phyloP scores from a whole-genome alignment of 2,329 filamentous ascomycete species.

The Penicillium sp. region DNA sequence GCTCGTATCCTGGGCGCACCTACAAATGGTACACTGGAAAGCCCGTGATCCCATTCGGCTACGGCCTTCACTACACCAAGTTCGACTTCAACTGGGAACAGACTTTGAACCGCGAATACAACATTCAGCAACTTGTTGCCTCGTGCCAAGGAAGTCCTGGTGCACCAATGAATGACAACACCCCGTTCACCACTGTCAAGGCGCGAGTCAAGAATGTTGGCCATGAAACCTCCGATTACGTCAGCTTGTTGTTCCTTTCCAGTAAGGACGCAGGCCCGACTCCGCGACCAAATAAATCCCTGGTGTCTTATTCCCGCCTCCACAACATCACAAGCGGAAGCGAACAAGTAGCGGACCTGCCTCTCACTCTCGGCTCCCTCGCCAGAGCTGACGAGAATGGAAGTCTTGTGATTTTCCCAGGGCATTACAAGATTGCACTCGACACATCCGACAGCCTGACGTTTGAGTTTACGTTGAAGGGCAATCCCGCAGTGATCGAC shows the following conservation, averaged over 20 bases:
- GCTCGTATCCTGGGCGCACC: slow-evolving; percentile 36
- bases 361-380: slow-evolving; percentile 17
- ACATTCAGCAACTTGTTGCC: background rate
- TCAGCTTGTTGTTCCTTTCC: slow-evolving; percentile 10
- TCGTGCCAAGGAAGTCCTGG: background rate
- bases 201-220: slow-evolving; percentile 2
- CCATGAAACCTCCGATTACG: slow-evolving; percentile 7
- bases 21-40: slow-evolving; percentile 43
- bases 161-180: background rate
- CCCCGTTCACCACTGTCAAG: background rate
- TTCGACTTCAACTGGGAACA: slow-evolving; percentile 25
- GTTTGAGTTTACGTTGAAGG: background rate
- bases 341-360: background rate
- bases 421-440: slow-evolving; percentile 14
- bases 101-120: background rate
- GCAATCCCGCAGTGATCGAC: slow-evolving; percentile 1
- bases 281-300: slow-evolving; percentile 13
- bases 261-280: slow-evolving; percentile 10
- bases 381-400: slow-evolving; percentile 18
- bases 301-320: slow-evolving; percentile 12
- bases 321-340: background rate
- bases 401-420: slow-evolving; percentile 15
- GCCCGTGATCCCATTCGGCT: slow-evolving; percentile 40
- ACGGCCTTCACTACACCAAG: slow-evolving; percentile 44
- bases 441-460: slow-evolving; percentile 3